Evolutionary conservation across 2,329 filamentous ascomycete species (phyloP), one percentile per base, ranked within the genome.

Genomic region (Eutypa lata): DNA sequence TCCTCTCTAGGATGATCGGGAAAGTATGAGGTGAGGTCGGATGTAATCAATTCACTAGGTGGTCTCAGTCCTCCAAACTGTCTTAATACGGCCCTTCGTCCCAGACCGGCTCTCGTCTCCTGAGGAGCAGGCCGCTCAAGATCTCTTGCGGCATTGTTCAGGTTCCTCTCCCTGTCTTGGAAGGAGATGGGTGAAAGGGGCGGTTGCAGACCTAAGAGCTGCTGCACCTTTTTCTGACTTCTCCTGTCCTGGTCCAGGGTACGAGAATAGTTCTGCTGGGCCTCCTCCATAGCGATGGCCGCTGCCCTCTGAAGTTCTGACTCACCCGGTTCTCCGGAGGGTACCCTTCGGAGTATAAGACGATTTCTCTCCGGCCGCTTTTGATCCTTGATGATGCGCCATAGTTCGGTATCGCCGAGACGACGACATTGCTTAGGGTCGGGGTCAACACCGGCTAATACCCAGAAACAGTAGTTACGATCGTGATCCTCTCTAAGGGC

Each of bases 391-490:
- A 95, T 95, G 51, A 97, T 90, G 55, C 90, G 86, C 80, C 94
- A 89, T 11, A 99, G 76, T 68, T 99, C 94, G 4, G 85, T 87
- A 65, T 99, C 94, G 33, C 87, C 87, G 38, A 97, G 78, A 48
- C 90, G 86, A 55, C 91, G 86, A 68, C 90, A 95, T 65, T 91
- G 86, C 48, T 81, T 82, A 28, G 91, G 88, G 61, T 94, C 88
- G 2, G 92, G 87, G 47, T 97, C 91, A 38, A 91, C 77, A 48
- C 92, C 93, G 60, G 90, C 87, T 53, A 97, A 78, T 1, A 96
- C 88, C 78, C 94, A 97, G 74, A 99, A 97, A 75, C 92, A 97
- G 73, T 96, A 97, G 66, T 95, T 96, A 64, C 91, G 85, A 68
- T 94, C 89, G 65, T 97, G 91, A 57, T 93, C 90, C 66, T 96